Evolutionary conservation across 1,139 yeast species (phyloP), one percentile per base, ranked within the genome.

Genomic region (Lodderomyces metapsilosis): DNA sequence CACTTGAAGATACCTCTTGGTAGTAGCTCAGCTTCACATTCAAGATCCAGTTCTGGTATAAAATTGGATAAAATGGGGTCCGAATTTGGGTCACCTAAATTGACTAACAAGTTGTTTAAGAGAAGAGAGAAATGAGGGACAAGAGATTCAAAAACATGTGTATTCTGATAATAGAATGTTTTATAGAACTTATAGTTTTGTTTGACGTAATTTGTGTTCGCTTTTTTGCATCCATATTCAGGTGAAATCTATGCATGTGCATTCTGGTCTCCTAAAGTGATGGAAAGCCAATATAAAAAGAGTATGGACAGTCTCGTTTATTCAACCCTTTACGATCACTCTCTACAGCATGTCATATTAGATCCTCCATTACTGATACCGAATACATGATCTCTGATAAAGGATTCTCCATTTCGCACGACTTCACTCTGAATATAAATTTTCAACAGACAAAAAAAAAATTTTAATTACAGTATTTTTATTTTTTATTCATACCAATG

Each of bases 21-120:
- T 15, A 36, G 43, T 31, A 25, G 13, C 27, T 46, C 49, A 5
- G 35, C 38, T 24, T 47, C 49, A 1, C 43, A 33, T 22, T 39
- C 44, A 4, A 42, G 41, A 30, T 32, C 41, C 10, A 34, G 18
- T 17, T 46, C 49, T 23, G 18, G 27, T 20, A 17, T 37, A 1
- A 43, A 40, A 22, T 22, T 41, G 24, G 45, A 45, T 38, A 39
- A 32, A 27, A 34, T 40, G 13, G 35, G 32, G 3, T 20, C 36
- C 3, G 25, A 23, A 8, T 33, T 18, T 33, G 36, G 25, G 8
- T 33, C 36, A 13, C 36, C 36, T 18, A 33, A 22, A 22, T 33
- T 33, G 25, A 21, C 27, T 8, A 21, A 17, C n/a, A 33, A 23
- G 18, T 33, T 33, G 18, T 33, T 33, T 22, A 33, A 33, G 21